Conservation (phyloP, 306 rosid species). For the Heteromeles arbutifolia region DNA sequence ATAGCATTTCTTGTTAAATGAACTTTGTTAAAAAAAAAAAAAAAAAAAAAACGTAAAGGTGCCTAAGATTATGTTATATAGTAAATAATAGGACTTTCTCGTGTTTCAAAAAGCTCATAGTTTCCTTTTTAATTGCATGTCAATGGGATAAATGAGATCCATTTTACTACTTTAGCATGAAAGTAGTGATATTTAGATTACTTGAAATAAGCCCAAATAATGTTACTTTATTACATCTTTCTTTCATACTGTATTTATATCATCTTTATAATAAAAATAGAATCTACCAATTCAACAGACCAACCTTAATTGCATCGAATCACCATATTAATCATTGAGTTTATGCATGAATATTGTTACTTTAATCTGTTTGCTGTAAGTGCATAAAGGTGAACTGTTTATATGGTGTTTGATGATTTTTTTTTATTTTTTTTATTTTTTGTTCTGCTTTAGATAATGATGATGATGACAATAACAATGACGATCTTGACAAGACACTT, state of each 20-base stretch:
- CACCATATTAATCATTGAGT: background rate
- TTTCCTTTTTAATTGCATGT: background rate
- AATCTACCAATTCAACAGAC: no score
- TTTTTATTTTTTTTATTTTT: background rate
- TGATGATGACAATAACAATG: constrained; percentile 19
- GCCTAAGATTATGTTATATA: background rate
- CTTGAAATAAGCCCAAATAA: background rate
- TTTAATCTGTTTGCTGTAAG: constrained; percentile 7
- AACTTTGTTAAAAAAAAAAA: background rate
- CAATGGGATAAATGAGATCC: constrained; percentile 14
- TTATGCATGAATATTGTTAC: background rate
- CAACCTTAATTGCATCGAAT: background rate
- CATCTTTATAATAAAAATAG: no score
- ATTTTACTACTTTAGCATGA: background rate
- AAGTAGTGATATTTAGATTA: background rate
- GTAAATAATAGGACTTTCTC: background rate
- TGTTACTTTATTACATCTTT: no score
- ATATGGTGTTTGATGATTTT: background rate
- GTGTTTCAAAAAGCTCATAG: background rate
- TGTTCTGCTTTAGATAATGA: background rate
- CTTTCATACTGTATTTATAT: no score
- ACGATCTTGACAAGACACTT: constrained; percentile 61
- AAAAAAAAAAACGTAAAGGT: background rate
- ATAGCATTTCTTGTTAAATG: background rate
- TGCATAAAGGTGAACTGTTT: background rate